Evolutionary conservation across 2,329 filamentous ascomycete species (phyloP).

Genomic region (Colletotrichum spinosum): DNA sequence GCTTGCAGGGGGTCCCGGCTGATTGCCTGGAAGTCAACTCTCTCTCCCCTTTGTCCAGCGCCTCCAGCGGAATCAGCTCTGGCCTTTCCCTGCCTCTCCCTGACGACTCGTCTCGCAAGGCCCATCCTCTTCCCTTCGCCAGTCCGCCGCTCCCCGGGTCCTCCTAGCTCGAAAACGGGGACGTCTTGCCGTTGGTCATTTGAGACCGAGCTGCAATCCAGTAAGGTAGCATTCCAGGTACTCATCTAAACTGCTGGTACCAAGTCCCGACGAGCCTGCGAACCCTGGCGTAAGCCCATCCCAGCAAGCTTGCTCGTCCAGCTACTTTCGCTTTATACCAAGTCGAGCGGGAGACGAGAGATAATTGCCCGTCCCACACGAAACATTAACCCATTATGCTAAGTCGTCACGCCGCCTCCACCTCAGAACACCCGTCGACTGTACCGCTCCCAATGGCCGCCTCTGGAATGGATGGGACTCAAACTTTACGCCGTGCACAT

Average conservation of each 20-base stretch:
- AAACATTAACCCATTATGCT: conserved; percentile 54
- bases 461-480: conserved; percentile 34
- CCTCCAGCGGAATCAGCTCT: neutral
- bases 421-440: conserved; percentile 41
- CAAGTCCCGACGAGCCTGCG: conserved; percentile 7
- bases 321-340: neutral
- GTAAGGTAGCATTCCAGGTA: conserved; percentile 22
- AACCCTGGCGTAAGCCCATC: conserved; percentile 18
- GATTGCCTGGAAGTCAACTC: conserved; percentile 23
- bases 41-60: conserved; percentile 29
- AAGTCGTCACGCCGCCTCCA: conserved; percentile 44
- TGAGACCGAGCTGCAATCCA: conserved; percentile 11
- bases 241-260: neutral
- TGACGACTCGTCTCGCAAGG: neutral
- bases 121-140: conserved; percentile 10
- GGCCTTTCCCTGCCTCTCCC: conserved; percentile 6
- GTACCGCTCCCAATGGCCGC: conserved; percentile 35
- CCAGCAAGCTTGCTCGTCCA: conserved; percentile 18
- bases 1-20: conserved; percentile 33
- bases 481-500: conserved; percentile 33
- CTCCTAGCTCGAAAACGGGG: conserved; percentile 12
- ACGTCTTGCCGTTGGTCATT: conserved; percentile 2
- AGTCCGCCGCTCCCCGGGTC: conserved; percentile 6
- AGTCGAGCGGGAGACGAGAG: conserved; percentile 19
- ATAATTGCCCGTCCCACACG: conserved; percentile 42